A percentile compares a stretch with the other conserved stretches of the same genome.
These are phyloP conservation scores for Alternaria solani DNA, from an alignment of 2,329 filamentous ascomycete genomes.

Conservation along the genomic window DNA sequence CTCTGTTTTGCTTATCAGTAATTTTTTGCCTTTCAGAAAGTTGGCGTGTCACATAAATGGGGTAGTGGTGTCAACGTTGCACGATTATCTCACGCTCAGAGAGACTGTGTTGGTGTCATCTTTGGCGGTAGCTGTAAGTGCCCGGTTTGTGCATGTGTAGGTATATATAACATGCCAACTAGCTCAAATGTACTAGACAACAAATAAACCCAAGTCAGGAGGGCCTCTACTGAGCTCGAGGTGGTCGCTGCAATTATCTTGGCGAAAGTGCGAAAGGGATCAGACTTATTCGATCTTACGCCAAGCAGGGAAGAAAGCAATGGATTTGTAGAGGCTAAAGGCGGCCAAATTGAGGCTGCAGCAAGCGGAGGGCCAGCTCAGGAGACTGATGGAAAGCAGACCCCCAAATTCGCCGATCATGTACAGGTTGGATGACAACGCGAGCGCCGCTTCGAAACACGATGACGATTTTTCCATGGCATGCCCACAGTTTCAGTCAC, in stretches of 20 bases:
- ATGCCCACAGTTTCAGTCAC: not conserved
- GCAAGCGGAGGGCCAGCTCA: not conserved
- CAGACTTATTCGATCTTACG: constrained; percentile 32
- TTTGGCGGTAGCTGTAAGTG: constrained; percentile 36
- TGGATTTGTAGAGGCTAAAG: constrained; percentile 27
- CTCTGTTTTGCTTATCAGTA: constrained; percentile 46
- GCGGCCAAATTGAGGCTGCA: not conserved
- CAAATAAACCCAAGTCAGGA: constrained; percentile 41
- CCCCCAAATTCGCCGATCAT: not conserved
- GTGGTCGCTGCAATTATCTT: constrained; percentile 32
- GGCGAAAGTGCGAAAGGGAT: constrained; percentile 30
- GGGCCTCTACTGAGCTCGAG: constrained; percentile 38
- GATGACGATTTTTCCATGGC: not conserved
- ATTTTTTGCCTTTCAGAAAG: constrained; percentile 47
- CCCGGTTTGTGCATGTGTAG: not conserved
- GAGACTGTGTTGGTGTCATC: constrained; percentile 27
- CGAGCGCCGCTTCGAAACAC: not conserved
- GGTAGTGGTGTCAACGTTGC: constrained; percentile 38
- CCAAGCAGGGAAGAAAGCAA: constrained; percentile 34
- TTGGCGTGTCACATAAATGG: constrained; percentile 36
- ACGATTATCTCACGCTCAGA: constrained; percentile 25
- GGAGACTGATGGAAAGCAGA: not conserved
- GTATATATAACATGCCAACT: not conserved
- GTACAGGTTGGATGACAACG: not conserved
- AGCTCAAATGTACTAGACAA: constrained; percentile 23